Evolutionary conservation across 345 rosid species (phyloP).

Genomic region (Sisymbrium altissimum): DNA sequence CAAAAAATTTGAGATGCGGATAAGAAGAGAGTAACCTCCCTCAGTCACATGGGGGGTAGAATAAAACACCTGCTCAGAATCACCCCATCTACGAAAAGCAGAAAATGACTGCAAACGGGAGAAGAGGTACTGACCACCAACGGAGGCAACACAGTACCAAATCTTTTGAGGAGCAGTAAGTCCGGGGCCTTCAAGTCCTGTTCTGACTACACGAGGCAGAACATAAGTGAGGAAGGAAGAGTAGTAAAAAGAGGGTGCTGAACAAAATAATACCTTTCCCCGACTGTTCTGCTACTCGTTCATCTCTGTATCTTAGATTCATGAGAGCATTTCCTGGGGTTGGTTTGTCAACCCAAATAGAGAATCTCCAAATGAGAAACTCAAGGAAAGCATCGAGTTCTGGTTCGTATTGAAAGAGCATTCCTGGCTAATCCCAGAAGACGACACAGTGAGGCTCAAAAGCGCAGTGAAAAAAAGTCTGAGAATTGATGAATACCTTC

Average conservation of each 20-base stretch:
- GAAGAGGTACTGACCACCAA: conserved; percentile 95
- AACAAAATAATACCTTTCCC: conserved; percentile 44
- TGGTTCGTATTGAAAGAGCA: conserved; percentile 98
- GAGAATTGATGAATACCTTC: conserved; percentile 53
- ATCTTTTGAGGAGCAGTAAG: conserved; percentile 80
- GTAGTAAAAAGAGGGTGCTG: background rate
- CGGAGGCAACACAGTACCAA: conserved; percentile 87
- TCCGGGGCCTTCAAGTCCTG: conserved; percentile 96
- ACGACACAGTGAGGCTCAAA: conserved; percentile 19
- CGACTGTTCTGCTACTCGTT: conserved; percentile 46
- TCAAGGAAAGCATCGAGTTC: conserved; percentile 98
- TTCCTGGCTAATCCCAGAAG: conserved; percentile 95
- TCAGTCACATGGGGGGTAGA: background rate
- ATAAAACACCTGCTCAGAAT: conserved; percentile 72
- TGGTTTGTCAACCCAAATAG: conserved; percentile 99
- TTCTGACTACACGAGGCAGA: conserved; percentile 54
- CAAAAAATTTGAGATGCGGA: background rate
- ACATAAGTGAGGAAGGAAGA: background rate
- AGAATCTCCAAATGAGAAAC: conserved; percentile 98
- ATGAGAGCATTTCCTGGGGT: conserved; percentile 93
- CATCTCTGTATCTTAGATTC: conserved; percentile 93
- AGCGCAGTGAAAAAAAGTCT: background rate
- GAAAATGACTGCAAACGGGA: conserved; percentile 89
- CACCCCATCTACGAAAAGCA: conserved; percentile 98
- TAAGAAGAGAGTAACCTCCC: background rate